Percentiles rank a stretch among this genome's conserved stretches.
These are phyloP conservation scores for Venturia carpophila DNA, from an alignment of 2,329 filamentous ascomycete species.

Conservation along the genomic window DNA sequence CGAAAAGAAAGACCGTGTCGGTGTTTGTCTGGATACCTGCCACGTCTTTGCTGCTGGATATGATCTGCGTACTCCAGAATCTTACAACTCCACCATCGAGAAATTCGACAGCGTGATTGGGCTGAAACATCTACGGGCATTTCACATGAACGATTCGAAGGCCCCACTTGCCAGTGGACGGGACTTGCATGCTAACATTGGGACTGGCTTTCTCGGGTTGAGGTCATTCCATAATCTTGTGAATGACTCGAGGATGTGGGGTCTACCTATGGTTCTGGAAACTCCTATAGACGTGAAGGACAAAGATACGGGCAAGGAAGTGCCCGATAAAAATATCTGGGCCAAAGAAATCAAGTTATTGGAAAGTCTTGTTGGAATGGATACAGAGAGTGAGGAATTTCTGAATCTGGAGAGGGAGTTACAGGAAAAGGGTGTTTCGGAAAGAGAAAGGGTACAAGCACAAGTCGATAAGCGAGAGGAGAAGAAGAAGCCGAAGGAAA, in stretches of 20 bases:
- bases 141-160: conserved; percentile 95
- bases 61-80: conserved; percentile 68
- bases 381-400: conserved; percentile 68
- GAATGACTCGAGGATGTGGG: conserved; percentile 69
- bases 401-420: conserved; percentile 55
- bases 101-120: conserved; percentile 75
- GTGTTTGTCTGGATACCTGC: conserved; percentile 94
- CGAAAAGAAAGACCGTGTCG: conserved; percentile 73
- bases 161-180: conserved; percentile 73
- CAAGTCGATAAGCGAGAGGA: conserved; percentile 69
- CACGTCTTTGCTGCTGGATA: conserved; percentile 93
- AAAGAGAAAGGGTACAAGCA: conserved; percentile 67
- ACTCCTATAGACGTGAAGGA: conserved; percentile 78
- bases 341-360: conserved; percentile 90
- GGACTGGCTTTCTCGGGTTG: conserved; percentile 85
- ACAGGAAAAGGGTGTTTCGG: conserved; percentile 57
- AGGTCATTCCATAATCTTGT: conserved; percentile 85
- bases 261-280: conserved; percentile 85
- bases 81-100: conserved; percentile 64
- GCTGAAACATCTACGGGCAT: conserved; percentile 67
- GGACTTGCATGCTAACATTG: conserved; percentile 93
- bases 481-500: conserved; percentile 44
- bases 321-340: conserved; percentile 80
- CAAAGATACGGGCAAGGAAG: conserved; percentile 44
- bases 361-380: conserved; percentile 79